phyloP scores from a whole-genome alignment of 208 protist species.

The Naegleria gruberi region DNA sequence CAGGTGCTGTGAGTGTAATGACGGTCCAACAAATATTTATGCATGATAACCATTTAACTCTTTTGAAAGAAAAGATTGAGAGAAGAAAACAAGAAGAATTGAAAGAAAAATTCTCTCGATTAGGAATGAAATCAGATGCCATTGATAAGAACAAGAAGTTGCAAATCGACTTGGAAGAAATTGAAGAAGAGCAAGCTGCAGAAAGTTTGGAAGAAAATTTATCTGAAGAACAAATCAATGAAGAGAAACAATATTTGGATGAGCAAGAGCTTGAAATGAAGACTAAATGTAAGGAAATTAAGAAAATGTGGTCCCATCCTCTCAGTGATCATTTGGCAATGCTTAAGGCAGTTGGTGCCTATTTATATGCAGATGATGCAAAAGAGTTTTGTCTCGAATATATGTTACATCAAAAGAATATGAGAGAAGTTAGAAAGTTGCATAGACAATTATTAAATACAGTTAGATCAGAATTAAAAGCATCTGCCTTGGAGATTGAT shows the following conservation, averaged over 20 bases:
- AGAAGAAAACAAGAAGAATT: background rate
- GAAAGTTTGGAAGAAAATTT: background rate
- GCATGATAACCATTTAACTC: background rate
- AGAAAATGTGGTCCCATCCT: background rate
- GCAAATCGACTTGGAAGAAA: background rate
- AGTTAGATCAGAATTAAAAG: background rate
- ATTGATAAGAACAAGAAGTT: background rate
- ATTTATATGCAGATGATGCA: background rate
- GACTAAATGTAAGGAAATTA: background rate
- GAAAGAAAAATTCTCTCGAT: background rate
- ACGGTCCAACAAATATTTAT: conserved; percentile 14
- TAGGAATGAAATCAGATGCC: background rate
- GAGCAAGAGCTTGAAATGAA: background rate
- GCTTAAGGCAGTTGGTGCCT: conserved; percentile 2
- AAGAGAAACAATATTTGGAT: background rate
- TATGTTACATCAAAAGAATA: conserved; percentile 5
- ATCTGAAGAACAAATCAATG: background rate
- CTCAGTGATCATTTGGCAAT: background rate
- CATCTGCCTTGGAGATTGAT: background rate
- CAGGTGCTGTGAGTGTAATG: background rate
- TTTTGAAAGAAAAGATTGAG: background rate
- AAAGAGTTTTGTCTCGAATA: background rate
- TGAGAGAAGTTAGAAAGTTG: conserved; percentile 1
- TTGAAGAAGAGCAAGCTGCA: background rate
- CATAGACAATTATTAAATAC: background rate